These are phyloP conservation scores for Phytophthora macrochlamydospora DNA, from an alignment of 352 stramenopile species.

Conservation along the genomic window DNA sequence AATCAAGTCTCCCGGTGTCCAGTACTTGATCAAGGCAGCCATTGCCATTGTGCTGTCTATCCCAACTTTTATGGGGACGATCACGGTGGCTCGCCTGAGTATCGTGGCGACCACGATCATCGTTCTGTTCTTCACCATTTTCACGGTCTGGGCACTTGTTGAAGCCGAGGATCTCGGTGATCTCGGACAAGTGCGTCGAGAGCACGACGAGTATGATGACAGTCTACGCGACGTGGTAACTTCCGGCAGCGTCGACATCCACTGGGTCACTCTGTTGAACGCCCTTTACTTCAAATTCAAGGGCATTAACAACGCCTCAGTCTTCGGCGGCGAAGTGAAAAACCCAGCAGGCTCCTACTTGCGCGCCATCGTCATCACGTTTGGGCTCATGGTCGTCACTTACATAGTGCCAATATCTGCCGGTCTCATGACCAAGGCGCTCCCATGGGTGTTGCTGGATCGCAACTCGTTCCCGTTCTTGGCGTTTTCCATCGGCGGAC, in stretches of 20 bases:
- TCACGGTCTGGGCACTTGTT: conserved; percentile 50
- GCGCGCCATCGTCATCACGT: conserved; percentile 77
- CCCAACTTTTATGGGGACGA: conserved; percentile 46
- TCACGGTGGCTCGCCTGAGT: conserved; percentile 34
- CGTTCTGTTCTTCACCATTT: conserved; percentile 41
- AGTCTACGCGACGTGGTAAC: conserved; percentile 23
- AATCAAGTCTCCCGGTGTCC: conserved; percentile 21
- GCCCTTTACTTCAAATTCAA: conserved; percentile 97
- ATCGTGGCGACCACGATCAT: conserved; percentile 40
- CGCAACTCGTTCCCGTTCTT: conserved; percentile 89
- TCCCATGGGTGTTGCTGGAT: conserved; percentile 74
- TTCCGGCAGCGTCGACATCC: conserved; percentile 42
- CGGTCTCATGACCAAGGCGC: conserved; percentile 58
- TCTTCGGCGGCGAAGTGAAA: conserved; percentile 91
- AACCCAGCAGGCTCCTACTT: conserved; percentile 87
- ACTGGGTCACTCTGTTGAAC: conserved; percentile 91
- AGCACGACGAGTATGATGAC: conserved; percentile 21
- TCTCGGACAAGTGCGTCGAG: conserved; percentile 49
- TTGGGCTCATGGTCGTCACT: conserved; percentile 75
- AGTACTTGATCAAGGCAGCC: conserved; percentile 43
- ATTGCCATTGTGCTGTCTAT: conserved; percentile 44
- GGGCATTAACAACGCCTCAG: conserved; percentile 90
- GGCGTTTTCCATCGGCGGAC: conserved; percentile 78
- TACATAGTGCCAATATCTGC: conserved; percentile 92
- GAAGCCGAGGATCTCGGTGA: conserved; percentile 37